Evolutionary conservation across 2,329 filamentous ascomycete genomes (phyloP), one percentile per base, ranked within the genome.

Genomic region (Cladophialophora immunda): DNA sequence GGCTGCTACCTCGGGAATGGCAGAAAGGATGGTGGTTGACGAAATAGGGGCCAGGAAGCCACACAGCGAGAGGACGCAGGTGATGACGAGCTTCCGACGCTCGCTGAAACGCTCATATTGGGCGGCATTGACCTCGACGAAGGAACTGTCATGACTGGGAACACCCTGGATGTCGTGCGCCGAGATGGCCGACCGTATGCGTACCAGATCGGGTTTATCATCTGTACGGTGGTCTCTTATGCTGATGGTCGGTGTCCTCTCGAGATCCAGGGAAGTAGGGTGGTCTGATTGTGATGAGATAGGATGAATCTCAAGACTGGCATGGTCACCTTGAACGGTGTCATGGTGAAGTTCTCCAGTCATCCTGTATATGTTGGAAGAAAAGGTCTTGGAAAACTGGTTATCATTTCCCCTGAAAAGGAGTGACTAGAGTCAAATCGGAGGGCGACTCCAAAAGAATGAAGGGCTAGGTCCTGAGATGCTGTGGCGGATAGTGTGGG

Each of bases 31-130:
- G 0, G 89, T 89, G 0, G 91, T 94, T 45, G 88, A 92, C 2
- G 88, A 90, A 27, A 92, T 86, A 0, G 92, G 92, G 0, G 92
- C 89, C 53, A 94, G 81, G 70, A 94, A 92, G 29, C 89, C 88
- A 78, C 90, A 93, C 75, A 90, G 92, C 0, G 90, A 89, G 60
- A 94, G 79, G 5, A 93, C 84, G 9, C 82, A 81, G 17, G 93
- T 89, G 60, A 94, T 91, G 68, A 88, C 74, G 2, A 83, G 75
- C 77, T 94, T 95, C 47, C 89, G 85, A 17, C 80, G 79, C 3
- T 79, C 78, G 0, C 89, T 84, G 68, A 93, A 84, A 19, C 84
- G 84, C 72, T 89, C 84, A 80, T 93, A 94, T 68, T 86, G 79
- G 53, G 84, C 83, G 38, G 86, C 84, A 62, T 82, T 81, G 50